A percentile compares a stretch with the other conserved stretches of the same genome.
Conservation (phyloP, 129 eudicot genomes). For the Chrysanthemum makinoi region DNA sequence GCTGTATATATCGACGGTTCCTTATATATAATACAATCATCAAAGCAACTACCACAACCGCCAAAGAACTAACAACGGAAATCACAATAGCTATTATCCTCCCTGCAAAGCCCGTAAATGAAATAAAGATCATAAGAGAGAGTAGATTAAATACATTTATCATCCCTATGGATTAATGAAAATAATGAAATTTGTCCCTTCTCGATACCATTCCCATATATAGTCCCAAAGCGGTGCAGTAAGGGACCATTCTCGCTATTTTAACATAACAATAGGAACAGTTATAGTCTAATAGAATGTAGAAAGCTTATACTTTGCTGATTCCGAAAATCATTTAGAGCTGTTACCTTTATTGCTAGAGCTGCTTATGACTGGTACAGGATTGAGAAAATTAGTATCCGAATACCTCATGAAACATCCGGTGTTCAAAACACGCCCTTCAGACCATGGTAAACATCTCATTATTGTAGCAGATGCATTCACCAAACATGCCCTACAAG, state of each 20-base stretch:
- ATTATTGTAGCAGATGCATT: conserved; percentile 44
- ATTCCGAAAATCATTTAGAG: not conserved
- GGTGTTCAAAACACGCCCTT: conserved; percentile 61
- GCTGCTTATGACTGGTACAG: conserved; percentile 26
- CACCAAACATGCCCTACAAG: conserved; percentile 47
- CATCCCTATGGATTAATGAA: no score
- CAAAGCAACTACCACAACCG: conserved; percentile 44
- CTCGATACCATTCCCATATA: no score
- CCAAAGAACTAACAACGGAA: conserved; percentile 43
- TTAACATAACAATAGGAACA: no score
- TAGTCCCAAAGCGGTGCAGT: no score
- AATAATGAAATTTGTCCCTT: no score
- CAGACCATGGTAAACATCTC: conserved; percentile 60
- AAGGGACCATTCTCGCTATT: no score
- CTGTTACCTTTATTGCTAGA: conserved; percentile 36
- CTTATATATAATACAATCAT: conserved; percentile 42
- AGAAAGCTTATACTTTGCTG: not conserved
- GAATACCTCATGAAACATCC: conserved; percentile 87
- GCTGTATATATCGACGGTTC: conserved; percentile 39
- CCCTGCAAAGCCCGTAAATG: conserved; percentile 36
- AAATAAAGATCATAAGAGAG: not conserved
- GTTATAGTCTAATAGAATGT: not conserved
- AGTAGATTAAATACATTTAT: no score
- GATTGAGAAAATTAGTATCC: conserved; percentile 65
- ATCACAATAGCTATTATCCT: conserved; percentile 39